These are phyloP conservation scores for Pyrenophora graminea DNA, from an alignment of 2,329 filamentous ascomycete genomes.

Conservation along the genomic window DNA sequence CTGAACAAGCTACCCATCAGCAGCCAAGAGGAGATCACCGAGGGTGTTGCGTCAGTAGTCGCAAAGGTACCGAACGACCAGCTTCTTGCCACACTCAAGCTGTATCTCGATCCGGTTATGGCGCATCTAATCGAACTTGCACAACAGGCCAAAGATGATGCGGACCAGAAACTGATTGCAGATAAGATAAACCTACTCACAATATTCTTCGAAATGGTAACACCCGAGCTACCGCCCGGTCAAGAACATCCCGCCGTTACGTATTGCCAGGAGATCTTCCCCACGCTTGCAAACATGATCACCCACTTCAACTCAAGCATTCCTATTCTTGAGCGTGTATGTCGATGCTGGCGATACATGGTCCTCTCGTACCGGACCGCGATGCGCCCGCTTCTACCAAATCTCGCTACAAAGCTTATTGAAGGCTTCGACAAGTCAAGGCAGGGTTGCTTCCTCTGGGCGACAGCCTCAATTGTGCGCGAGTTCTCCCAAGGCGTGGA, in stretches of 20 bases:
- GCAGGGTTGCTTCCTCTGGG: constrained; percentile 99
- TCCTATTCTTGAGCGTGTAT: constrained; percentile 91
- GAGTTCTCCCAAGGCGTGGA: constrained; percentile 94
- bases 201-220: constrained; percentile 78
- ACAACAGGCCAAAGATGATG: constrained; percentile 79
- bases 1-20: constrained; percentile 81
- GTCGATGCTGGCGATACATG: constrained; percentile 96
- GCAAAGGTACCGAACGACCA: constrained; percentile 81
- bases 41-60: constrained; percentile 90
- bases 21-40: constrained; percentile 94
- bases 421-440: constrained; percentile 81
- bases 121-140: constrained; percentile 84
- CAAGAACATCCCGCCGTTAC: constrained; percentile 88
- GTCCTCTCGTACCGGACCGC: constrained; percentile 91
- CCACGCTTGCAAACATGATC: constrained; percentile 81
- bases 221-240: constrained; percentile 70
- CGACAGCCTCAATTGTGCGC: constrained; percentile 88
- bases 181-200: constrained; percentile 93
- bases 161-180: constrained; percentile 84
- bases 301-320: constrained; percentile 84
- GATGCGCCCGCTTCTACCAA: constrained; percentile 81
- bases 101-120: constrained; percentile 91
- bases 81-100: constrained; percentile 82
- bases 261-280: constrained; percentile 94
- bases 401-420: constrained; percentile 86